Evolutionary conservation across 257 asterid genomes (phyloP), one percentile per base, ranked within the genome.

Genomic region (Cruciata laevipes): DNA sequence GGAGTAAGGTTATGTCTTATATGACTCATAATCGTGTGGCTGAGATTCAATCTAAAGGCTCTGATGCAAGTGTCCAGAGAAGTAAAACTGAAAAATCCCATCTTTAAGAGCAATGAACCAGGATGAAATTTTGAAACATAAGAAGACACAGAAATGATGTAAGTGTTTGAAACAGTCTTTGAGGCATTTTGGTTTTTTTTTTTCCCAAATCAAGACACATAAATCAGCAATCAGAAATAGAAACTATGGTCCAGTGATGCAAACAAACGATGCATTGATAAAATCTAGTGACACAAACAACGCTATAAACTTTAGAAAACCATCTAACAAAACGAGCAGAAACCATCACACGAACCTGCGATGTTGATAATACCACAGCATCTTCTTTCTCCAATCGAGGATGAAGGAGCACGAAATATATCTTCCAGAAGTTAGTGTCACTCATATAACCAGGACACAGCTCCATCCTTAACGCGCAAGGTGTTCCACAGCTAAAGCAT

Each of bases 361-460:
- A 83, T n/a, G 97, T 92, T 61, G 95, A 86, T 63, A 89, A 83
- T 71, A 82, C 78, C 24, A 65, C 82, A 8, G 91, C 93, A 75
- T 79, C 97, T 62, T 82, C 67, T 75, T 85, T 81, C 61, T 77
- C 78, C 61, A 92, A 80, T 75, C 83, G 87, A 69, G 97, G 95
- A 73, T 86, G 91, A 72, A 92, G 83, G 63, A 92, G 96, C 20
- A 92, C 91, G 81, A 92, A 92, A 74, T 92, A 92, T 58, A 92
- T 89, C 89, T 76, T 86, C 97, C 98, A 92, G 80, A 92, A 92
- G 78, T 82, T 73, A 82, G 75, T 80, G 69, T 92, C 98, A 70
- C 88, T 86, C 84, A 92, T 92, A 79, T 81, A 79, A 74, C 80
- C 89, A 63, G 98, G 98, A 83, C 96, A 92, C 72, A 92, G 93